Conservation (phyloP, 306 rosid species). For the Cucurbita ficifolia region DNA sequence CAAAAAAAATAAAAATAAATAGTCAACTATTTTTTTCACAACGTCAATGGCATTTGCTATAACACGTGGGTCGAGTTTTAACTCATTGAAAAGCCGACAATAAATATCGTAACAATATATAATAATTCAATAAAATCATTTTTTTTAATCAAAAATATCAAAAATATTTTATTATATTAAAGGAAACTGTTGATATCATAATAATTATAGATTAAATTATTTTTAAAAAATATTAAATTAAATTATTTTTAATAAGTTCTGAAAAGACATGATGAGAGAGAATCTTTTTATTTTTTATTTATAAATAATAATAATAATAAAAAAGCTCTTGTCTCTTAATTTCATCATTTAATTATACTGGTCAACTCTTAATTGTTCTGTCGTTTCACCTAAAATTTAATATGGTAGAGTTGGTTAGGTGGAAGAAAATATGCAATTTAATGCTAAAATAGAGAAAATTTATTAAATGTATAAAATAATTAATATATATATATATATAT, state of each 20-base stretch:
- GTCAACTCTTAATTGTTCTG: not conserved
- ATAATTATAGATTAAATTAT: too few species aligned
- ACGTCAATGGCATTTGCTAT: too few species aligned
- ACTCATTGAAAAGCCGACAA: not conserved
- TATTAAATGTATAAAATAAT: not conserved
- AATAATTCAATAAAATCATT: too few species aligned
- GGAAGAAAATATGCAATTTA: not conserved
- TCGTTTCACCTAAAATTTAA: not conserved
- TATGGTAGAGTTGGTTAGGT: not conserved
- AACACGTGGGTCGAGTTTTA: not conserved
- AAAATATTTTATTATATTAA: too few species aligned
- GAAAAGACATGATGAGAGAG: not conserved
- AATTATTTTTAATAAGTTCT: not conserved
- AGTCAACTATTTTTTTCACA: too few species aligned
- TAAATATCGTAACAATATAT: not conserved
- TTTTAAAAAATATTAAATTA: too few species aligned
- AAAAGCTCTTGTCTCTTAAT: not conserved
- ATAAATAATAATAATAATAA: too few species aligned
- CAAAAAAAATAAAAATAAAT: too few species aligned
- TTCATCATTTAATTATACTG: not conserved
- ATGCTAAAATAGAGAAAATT: not conserved
- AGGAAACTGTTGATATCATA: not conserved
- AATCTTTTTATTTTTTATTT: not conserved
- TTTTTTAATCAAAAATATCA: too few species aligned
- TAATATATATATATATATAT: not conserved